phyloP scores from a whole-genome alignment of 495 filamentous ascomycete species.

The Delitschia confertaspora region DNA sequence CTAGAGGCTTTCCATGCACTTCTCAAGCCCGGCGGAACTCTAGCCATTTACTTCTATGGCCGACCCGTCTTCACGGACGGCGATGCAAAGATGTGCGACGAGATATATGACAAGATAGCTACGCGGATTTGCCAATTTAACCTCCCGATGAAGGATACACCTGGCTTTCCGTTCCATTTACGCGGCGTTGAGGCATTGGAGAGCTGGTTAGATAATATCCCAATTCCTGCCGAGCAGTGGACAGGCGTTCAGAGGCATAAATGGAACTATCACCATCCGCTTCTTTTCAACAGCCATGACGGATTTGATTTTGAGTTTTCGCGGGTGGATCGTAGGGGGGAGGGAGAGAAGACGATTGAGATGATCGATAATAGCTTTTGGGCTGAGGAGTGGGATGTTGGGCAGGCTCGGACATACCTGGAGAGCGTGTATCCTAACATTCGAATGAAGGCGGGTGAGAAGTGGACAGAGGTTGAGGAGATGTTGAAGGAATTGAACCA shows the following conservation, averaged over 20 bases:
- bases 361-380: conserved; percentile 3
- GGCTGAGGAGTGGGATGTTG: conserved; percentile 5
- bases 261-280: conserved; percentile 7
- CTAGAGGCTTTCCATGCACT: conserved; percentile 3
- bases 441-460: neutral
- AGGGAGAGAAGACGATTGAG: neutral
- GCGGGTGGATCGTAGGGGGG: neutral
- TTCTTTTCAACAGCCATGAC: conserved; percentile 4
- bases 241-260: conserved; percentile 5
- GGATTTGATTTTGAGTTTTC: conserved; percentile 6
- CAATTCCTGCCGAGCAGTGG: conserved; percentile 4
- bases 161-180: neutral
- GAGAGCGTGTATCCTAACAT: conserved; percentile 2
- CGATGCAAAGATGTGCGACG: neutral
- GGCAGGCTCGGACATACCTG: neutral
- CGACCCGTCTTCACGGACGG: conserved; percentile 9
- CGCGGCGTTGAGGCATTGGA: conserved; percentile 1
- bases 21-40: conserved; percentile 9
- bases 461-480: neutral
- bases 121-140: conserved; percentile 5
- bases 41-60: conserved; percentile 17
- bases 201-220: conserved; percentile 16
- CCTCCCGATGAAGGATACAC: conserved; percentile 1
- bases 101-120: neutral
- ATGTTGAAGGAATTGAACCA: neutral